Evolutionary conservation across 2,329 filamentous ascomycete species (phyloP).

Genomic region (Colletotrichum sp.): DNA sequence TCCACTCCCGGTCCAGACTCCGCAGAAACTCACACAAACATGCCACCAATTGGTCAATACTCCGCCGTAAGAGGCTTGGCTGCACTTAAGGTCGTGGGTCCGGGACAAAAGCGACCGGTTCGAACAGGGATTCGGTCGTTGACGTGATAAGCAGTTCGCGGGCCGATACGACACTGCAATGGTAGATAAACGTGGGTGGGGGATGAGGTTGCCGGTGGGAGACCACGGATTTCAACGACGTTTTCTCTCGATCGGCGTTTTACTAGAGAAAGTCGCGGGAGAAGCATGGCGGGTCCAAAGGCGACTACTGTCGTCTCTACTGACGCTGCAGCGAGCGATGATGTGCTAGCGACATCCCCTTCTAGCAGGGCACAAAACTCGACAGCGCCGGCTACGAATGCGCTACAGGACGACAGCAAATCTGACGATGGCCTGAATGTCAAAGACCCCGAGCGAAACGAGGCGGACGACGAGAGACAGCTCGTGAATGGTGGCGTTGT

Average conservation of each 20-base stretch:
- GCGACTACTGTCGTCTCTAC: not conserved
- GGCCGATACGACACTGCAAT: not conserved
- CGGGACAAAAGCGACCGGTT: not conserved
- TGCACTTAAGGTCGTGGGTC: not conserved
- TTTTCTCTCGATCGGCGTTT: not conserved
- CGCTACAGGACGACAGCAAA: not conserved
- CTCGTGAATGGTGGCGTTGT: not conserved
- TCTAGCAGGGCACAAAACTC: not conserved
- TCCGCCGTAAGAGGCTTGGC: not conserved
- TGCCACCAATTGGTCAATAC: not conserved
- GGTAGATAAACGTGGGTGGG: not conserved
- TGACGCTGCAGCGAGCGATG: not conserved
- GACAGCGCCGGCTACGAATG: not conserved
- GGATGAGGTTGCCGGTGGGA: not conserved
- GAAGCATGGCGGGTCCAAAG: not conserved
- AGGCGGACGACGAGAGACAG: not conserved
- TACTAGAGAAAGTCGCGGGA: not conserved
- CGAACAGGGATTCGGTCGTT: not conserved
- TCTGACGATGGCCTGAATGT: not conserved
- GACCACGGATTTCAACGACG: not conserved
- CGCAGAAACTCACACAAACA: not conserved
- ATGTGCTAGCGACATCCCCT: accelerated
- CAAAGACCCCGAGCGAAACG: not conserved
- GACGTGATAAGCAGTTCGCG: not conserved
- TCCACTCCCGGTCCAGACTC: not conserved